Conservation (phyloP, 805 yeast species). For the Candida incommunis region DNA sequence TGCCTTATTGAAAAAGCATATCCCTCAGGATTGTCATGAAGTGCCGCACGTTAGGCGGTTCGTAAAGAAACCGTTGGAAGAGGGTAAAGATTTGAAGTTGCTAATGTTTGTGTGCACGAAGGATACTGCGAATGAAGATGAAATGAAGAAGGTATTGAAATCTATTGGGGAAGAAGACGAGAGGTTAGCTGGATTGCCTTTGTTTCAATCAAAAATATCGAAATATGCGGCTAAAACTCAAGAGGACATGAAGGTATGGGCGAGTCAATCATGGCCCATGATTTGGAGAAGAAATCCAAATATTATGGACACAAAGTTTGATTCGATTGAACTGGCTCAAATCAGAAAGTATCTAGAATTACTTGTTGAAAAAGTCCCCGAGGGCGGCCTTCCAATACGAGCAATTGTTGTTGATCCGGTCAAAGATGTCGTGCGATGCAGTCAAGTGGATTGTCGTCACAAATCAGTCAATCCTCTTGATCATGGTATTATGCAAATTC, state of each 20-base stretch:
- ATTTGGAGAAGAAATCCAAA: conserved; percentile 86
- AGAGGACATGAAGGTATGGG: conserved; percentile 55
- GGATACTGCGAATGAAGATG: conserved; percentile 6
- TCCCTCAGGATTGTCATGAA: conserved; percentile 1
- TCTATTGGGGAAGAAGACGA: background rate
- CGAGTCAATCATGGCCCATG: conserved; percentile 64
- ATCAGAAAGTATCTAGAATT: conserved; percentile 24
- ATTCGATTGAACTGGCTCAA: conserved; percentile 29
- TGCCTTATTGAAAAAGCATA: background rate
- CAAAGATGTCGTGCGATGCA: conserved; percentile 27
- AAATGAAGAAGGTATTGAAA: conserved; percentile 1
- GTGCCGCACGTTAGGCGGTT: conserved; percentile 18
- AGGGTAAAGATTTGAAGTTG: conserved; percentile 14
- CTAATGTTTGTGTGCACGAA: conserved; percentile 35
- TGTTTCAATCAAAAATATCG: conserved; percentile 32
- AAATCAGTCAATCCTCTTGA: conserved; percentile 34
- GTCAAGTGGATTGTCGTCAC: conserved; percentile 27
- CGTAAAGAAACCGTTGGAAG: conserved; percentile 42
- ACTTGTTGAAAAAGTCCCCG: conserved; percentile 16
- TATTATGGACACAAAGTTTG: conserved; percentile 31
- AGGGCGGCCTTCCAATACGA: conserved; percentile 31
- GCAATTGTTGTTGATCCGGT: conserved; percentile 53
- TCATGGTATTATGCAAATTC: conserved; percentile 68
- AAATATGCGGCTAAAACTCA: conserved; percentile 52
- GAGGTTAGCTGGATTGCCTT: conserved; percentile 1